Conservation (phyloP, 1,284 basidiomycete genomes). For the Trametes versicolor region DNA sequence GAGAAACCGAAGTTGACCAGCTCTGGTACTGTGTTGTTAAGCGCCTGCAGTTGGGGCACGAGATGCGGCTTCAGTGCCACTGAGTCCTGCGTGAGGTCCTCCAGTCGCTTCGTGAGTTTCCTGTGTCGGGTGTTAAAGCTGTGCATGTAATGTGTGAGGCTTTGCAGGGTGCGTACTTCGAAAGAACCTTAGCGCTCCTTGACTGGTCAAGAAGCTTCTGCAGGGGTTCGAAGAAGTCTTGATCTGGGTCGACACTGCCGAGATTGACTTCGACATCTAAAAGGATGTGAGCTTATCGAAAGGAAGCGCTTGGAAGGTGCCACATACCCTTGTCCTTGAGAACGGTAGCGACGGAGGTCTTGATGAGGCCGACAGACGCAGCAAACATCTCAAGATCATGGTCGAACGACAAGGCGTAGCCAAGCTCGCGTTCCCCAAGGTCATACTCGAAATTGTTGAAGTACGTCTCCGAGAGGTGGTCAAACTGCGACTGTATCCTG, state of each 20-base stretch:
- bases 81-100: constrained; percentile 80
- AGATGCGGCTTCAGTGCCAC: constrained; percentile 77
- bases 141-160: constrained; percentile 1
- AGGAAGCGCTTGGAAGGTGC: neutral
- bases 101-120: constrained; percentile 86
- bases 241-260: constrained; percentile 77
- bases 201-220: constrained; percentile 85
- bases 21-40: constrained; percentile 80
- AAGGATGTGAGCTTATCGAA: neutral
- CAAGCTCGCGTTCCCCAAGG: constrained; percentile 89
- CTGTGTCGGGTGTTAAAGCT: constrained; percentile 50
- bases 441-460: constrained; percentile 86
- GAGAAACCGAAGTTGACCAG: constrained; percentile 91
- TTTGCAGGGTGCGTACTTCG: constrained; percentile 63
- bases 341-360: constrained; percentile 81
- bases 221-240: constrained; percentile 82
- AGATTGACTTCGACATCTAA: constrained; percentile 78
- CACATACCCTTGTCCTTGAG: constrained; percentile 79
- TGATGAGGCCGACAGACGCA: constrained; percentile 87
- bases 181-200: constrained; percentile 81
- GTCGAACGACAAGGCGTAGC: constrained; percentile 83
- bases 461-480: constrained; percentile 88
- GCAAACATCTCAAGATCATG: constrained; percentile 93
- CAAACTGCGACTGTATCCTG: constrained; percentile 91
- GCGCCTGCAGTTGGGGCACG: constrained; percentile 74